phyloP scores from a whole-genome alignment of 257 asterid genomes.

The Capsicum chinense region DNA sequence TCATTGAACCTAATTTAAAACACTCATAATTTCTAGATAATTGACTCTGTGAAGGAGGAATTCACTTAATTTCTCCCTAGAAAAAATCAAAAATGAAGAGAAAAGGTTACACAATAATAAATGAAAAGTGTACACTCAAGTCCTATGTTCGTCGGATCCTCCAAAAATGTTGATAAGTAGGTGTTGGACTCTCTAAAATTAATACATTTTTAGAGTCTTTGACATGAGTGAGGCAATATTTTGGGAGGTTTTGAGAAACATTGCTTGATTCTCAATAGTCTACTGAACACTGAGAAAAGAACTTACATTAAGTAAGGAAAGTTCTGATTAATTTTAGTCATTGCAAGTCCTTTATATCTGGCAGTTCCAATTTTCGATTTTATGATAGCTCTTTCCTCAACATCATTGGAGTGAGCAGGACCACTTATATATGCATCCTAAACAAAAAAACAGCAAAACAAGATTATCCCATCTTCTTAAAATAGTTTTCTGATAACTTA shows the following conservation, averaged over 20 bases:
- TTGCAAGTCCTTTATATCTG: slow-evolving; percentile 41
- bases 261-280: neutral
- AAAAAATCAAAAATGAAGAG: neutral
- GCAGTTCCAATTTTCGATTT: slow-evolving; percentile 23
- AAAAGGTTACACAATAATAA: neutral
- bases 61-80: slow-evolving; percentile 48
- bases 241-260: neutral
- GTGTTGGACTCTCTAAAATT: neutral
- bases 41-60: slow-evolving; percentile 61
- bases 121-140: neutral
- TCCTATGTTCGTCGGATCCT: neutral
- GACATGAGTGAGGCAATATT: neutral
- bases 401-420: slow-evolving; percentile 29
- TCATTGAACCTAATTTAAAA: neutral
- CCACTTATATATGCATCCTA: slow-evolving; percentile 60
- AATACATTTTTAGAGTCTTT: neutral
- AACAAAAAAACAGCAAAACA: slow-evolving; percentile 14
- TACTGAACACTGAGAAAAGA: neutral
- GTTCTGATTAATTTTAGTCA: slow-evolving; percentile 42
- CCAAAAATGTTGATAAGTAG: neutral
- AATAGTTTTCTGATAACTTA: too few relatives aligned
- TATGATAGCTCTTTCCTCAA: slow-evolving; percentile 23
- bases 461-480: neutral
- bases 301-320: slow-evolving; percentile 46
- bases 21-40: slow-evolving; percentile 61